Evolutionary conservation across 2,329 filamentous ascomycete genomes (phyloP).

Genomic region (Esteya vermicola): DNA sequence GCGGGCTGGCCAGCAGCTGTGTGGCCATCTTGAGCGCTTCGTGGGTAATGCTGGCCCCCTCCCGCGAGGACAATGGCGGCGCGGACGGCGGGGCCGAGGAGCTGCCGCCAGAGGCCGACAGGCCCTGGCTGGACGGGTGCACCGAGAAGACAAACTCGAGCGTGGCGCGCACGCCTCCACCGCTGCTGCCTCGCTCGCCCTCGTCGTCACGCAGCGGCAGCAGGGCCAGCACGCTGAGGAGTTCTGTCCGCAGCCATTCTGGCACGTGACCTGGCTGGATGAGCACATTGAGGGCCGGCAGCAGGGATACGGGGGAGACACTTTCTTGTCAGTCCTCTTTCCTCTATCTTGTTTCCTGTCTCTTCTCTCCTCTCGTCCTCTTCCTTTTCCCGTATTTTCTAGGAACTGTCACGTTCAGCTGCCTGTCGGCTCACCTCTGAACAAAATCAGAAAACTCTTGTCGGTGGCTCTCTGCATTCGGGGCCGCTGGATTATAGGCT

Average conservation of each 20-base stretch:
- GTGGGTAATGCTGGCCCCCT: conserved; percentile 50
- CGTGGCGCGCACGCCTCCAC: conserved; percentile 52
- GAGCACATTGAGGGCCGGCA: conserved; percentile 47
- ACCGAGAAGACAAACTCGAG: conserved; percentile 60
- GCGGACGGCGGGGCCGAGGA: conserved; percentile 24
- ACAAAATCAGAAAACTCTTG: conserved; percentile 32
- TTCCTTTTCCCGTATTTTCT: no score
- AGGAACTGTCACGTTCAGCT: no score
- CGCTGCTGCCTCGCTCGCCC: no score
- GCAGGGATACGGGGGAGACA: conserved; percentile 28
- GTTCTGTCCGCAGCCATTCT: conserved; percentile 40
- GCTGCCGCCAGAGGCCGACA: no score
- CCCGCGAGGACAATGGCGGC: conserved; percentile 31
- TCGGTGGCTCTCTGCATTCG: conserved; percentile 17
- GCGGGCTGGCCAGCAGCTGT: conserved; percentile 45
- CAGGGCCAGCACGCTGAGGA: conserved; percentile 43
- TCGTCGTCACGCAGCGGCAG: conserved; percentile 43
- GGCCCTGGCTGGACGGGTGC: conserved; percentile 44
- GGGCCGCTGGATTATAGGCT: conserved; percentile 31
- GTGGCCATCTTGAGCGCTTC: conserved; percentile 53
- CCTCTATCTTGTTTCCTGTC: no score
- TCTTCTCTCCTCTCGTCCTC: no score
- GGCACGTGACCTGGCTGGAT: conserved; percentile 47
- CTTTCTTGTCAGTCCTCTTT: conserved; percentile 8
- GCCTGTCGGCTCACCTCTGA: conserved; percentile 30